These are phyloP conservation scores for Crithidia fasciculata DNA, from an alignment of 208 protist genomes.

Conservation along the genomic window DNA sequence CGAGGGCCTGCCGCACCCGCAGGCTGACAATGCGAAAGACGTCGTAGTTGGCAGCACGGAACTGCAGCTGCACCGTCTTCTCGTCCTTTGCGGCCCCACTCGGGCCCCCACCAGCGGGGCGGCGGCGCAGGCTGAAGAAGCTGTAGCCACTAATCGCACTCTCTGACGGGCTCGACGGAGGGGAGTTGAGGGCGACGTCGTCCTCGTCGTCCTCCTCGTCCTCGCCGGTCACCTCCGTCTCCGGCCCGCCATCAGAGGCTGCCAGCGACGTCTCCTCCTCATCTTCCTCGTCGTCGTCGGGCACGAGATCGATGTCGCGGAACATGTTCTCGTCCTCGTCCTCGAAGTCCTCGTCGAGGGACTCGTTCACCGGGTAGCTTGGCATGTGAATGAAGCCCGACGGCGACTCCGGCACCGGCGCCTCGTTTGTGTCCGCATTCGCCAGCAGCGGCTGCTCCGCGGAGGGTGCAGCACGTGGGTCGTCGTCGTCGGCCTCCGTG, in stretches of 20 bases:
- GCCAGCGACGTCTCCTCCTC: constrained; percentile 26
- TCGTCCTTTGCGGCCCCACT: constrained; percentile 12
- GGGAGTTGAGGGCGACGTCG: constrained; percentile 34
- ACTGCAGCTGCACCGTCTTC: constrained; percentile 29
- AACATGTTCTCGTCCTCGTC: constrained; percentile 50
- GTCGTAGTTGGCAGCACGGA: constrained; percentile 49
- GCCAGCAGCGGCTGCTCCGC: constrained; percentile 20
- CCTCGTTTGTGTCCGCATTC: constrained; percentile 10
- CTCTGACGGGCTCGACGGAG: constrained; percentile 22
- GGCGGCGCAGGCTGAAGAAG: constrained; percentile 25
- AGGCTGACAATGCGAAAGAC: constrained; percentile 47
- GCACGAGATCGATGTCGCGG: constrained; percentile 43
- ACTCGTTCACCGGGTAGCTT: constrained; percentile 35
- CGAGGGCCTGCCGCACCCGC: constrained; percentile 45
- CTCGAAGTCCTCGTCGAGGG: constrained; percentile 46
- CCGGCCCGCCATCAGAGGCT: constrained; percentile 19
- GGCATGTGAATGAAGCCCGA: constrained; percentile 37
- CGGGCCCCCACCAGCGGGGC: background rate
- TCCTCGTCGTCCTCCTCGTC: constrained; percentile 24
- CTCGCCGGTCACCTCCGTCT: constrained; percentile 22
- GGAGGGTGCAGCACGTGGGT: background rate
- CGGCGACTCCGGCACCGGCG: constrained; percentile 32
- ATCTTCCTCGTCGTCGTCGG: constrained; percentile 42
- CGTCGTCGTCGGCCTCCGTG: constrained; percentile 8
- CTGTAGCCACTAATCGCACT: constrained; percentile 28